phyloP scores from a whole-genome alignment of 345 rosid genomes.

The Hirschfeldia incana region DNA sequence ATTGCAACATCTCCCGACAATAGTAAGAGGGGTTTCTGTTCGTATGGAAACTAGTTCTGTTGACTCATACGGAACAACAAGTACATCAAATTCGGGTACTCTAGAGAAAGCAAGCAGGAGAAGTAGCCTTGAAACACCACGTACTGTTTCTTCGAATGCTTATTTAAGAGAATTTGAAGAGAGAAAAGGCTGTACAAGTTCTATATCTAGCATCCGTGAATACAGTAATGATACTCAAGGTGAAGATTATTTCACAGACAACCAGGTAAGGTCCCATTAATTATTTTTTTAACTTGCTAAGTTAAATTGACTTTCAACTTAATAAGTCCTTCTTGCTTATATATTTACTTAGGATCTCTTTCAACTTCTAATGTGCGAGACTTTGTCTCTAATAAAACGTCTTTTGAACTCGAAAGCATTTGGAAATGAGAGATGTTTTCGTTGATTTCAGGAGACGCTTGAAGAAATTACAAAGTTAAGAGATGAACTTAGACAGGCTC shows the following conservation, averaged over 20 bases:
- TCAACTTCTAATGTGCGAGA: no score
- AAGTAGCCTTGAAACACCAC: constrained; percentile 10
- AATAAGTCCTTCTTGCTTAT: no score
- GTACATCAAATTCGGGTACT: neutral
- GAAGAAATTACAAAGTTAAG: constrained; percentile 62
- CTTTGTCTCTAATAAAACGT: neutral
- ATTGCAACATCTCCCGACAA: constrained; percentile 16
- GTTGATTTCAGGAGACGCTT: constrained; percentile 42
- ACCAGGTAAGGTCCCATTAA: constrained; percentile 44
- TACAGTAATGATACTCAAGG: constrained; percentile 24
- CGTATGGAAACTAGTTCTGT: constrained; percentile 24
- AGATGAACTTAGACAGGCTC: constrained; percentile 72
- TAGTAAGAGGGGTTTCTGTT: constrained; percentile 22
- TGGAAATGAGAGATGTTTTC: neutral
- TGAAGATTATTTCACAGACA: constrained; percentile 43
- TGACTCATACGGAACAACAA: constrained; percentile 22
- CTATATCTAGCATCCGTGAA: constrained; percentile 16
- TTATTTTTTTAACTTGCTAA: no score
- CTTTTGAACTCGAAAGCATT: neutral
- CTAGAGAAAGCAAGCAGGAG: constrained; percentile 11
- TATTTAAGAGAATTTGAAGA: neutral
- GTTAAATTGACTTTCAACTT: no score
- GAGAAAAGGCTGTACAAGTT: neutral
- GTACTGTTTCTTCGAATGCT: constrained; percentile 8
- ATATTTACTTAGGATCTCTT: no score